These are phyloP conservation scores for Biscogniauxia marginata DNA, from an alignment of 2,329 filamentous ascomycete species.

Conservation along the genomic window DNA sequence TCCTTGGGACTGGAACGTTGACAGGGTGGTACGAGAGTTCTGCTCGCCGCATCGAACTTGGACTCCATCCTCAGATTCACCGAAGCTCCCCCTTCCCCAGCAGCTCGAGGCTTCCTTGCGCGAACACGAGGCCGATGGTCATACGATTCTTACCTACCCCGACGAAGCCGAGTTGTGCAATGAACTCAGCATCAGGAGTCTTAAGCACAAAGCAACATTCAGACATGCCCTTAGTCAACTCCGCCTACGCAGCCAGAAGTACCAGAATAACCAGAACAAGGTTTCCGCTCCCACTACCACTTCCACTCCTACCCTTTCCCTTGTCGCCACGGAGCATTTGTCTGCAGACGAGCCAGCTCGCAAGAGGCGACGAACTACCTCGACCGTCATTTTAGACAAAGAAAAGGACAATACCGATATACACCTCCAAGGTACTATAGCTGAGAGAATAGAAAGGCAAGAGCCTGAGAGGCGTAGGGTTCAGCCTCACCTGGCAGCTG, in stretches of 20 bases:
- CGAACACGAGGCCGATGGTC: neutral
- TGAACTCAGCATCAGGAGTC: neutral
- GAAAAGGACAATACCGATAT: no score
- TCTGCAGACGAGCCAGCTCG: no score
- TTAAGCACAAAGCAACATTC: conserved; percentile 3
- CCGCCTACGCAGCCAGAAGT: neutral
- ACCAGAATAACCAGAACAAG: neutral
- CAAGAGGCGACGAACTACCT: no score
- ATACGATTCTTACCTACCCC: conserved; percentile 3
- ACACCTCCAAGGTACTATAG: no score
- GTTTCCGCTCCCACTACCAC: no score
- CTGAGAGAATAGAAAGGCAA: no score
- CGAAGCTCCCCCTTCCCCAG: neutral
- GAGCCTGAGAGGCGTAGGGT: no score
- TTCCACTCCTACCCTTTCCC: no score
- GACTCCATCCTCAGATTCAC: no score
- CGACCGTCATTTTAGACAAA: no score
- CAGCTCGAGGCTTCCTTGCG: conserved; percentile 1
- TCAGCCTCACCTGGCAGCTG: no score
- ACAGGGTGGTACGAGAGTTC: conserved; percentile 1
- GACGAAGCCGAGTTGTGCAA: conserved; percentile 1
- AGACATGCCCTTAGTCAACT: neutral
- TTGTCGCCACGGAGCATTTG: no score
- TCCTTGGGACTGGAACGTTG: conserved; percentile 1
- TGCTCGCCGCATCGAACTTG: neutral